Evolutionary conservation across 345 rosid genomes (phyloP).

Genomic region (Nasturtium officinale): DNA sequence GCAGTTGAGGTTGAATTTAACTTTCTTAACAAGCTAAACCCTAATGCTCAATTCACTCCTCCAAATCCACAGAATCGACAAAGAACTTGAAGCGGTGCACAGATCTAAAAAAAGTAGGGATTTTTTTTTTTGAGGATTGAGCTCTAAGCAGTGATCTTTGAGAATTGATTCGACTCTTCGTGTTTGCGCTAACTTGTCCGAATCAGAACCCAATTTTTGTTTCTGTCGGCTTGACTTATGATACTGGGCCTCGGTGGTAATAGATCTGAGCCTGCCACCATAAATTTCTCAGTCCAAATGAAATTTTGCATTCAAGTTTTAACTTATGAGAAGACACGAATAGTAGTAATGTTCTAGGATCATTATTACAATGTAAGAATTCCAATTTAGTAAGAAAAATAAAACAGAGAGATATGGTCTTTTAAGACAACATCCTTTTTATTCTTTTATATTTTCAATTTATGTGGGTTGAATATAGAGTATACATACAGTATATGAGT

Average conservation of each 20-base stretch:
- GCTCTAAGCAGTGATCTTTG: constrained; percentile 15
- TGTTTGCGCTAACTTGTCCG: constrained; percentile 34
- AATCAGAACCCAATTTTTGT: background rate
- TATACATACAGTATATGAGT: too few relatives aligned
- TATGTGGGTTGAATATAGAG: too few relatives aligned
- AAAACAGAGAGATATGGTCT: background rate
- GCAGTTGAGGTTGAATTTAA: background rate
- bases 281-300: background rate
- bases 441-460: too few relatives aligned
- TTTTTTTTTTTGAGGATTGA: background rate
- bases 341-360: background rate
- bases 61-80: constrained; percentile 5
- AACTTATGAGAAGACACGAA: background rate
- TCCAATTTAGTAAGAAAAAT: too few relatives aligned
- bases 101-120: constrained; percentile 4
- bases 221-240: constrained; percentile 7
- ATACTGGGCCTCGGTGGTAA: background rate
- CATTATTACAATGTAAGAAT: too few relatives aligned
- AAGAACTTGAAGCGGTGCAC: constrained; percentile 17
- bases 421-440: background rate
- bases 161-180: constrained; percentile 37
- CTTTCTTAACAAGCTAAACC: background rate
- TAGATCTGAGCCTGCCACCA: background rate
- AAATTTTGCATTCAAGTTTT: background rate
- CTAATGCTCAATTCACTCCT: constrained; percentile 11